Evolutionary conservation across 768 basidiomycete species (phyloP).

Genomic region (Clathrus columnatus): DNA sequence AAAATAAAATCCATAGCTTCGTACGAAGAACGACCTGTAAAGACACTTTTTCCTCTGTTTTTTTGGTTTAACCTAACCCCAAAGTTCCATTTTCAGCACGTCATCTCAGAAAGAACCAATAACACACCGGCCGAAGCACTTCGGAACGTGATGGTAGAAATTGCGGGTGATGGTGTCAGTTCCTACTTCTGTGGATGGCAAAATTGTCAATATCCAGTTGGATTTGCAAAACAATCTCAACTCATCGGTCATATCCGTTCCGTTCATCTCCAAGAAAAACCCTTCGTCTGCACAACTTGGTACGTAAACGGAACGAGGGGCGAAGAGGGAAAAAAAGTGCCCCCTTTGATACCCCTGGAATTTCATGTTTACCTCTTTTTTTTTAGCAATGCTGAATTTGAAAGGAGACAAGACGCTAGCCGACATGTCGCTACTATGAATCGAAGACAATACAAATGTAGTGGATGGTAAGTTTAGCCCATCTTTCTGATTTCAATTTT

Average conservation of each 20-base stretch:
- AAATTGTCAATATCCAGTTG: slow-evolving; percentile 7
- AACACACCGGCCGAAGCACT: not conserved
- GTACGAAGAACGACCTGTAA: not conserved
- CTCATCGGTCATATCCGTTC: slow-evolving; percentile 3
- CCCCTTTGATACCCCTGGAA: not conserved
- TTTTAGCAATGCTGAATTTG: not conserved
- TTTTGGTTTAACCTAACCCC: not conserved
- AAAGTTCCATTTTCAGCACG: not conserved
- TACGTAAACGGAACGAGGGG: no score
- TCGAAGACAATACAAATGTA: slow-evolving; percentile 5
- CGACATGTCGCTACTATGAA: slow-evolving; percentile 5
- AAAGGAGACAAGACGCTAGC: slow-evolving; percentile 5
- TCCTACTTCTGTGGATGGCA: slow-evolving; percentile 9
- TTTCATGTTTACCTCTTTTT: not conserved
- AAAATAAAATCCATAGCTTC: not conserved
- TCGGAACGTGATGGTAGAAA: not conserved
- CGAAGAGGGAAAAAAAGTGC: no score
- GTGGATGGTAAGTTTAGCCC: not conserved
- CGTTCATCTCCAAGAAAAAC: not conserved
- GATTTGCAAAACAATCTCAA: slow-evolving; percentile 3
- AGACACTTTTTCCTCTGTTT: not conserved
- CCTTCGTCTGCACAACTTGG: slow-evolving; percentile 3
- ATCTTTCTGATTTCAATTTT: not conserved
- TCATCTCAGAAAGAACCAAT: not conserved
- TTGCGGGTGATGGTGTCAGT: slow-evolving; percentile 1